These are phyloP conservation scores for Gossypium arboreum DNA, from an alignment of 345 rosid species.

Conservation along the genomic window DNA sequence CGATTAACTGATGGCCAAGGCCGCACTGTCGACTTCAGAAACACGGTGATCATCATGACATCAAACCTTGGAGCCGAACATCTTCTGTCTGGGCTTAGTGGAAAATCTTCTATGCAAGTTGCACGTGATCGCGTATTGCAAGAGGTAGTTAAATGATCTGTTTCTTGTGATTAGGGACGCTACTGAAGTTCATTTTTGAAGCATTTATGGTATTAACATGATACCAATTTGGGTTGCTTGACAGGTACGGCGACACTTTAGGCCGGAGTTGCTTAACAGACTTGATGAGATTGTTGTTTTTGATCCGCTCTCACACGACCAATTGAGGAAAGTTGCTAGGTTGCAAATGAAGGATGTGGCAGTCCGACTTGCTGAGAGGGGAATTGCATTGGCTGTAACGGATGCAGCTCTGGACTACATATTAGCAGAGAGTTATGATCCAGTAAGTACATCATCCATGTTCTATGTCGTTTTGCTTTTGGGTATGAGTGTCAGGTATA, in stretches of 20 bases:
- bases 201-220: background rate
- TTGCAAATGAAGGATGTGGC: slow-evolving; percentile 89
- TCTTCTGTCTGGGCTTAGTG: slow-evolving; percentile 66
- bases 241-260: slow-evolving; percentile 71
- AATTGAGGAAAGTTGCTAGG: slow-evolving; percentile 71
- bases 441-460: slow-evolving; percentile 42
- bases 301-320: slow-evolving; percentile 89
- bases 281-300: slow-evolving; percentile 84
- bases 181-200: background rate
- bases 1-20: slow-evolving; percentile 92
- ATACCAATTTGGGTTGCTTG: background rate
- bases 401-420: slow-evolving; percentile 74
- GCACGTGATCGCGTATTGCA: slow-evolving; percentile 80
- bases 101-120: slow-evolving; percentile 70
- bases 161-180: background rate
- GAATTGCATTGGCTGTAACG: slow-evolving; percentile 76
- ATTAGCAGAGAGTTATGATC: slow-evolving; percentile 74
- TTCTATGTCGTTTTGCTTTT: no score
- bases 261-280: slow-evolving; percentile 82
- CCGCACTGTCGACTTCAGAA: slow-evolving; percentile 77
- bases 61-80: slow-evolving; percentile 93
- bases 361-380: slow-evolving; percentile 70
- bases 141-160: slow-evolving; percentile 37
- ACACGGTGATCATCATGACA: slow-evolving; percentile 87
- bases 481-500: no score